Conservation (phyloP, 176 grass and related monocot species). For the Tillandsia leiboldiana region DNA sequence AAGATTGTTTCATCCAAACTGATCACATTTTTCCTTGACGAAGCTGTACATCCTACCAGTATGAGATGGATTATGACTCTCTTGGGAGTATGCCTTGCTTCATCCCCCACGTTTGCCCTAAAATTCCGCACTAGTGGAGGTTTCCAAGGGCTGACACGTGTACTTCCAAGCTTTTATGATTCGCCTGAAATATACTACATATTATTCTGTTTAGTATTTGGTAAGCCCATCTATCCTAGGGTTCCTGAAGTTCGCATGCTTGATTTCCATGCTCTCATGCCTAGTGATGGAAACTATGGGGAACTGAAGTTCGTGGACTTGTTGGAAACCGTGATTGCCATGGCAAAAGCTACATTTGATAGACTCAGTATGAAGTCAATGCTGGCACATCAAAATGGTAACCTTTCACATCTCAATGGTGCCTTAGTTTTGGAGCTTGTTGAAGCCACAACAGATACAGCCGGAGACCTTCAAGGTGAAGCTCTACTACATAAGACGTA, state of each 20-base stretch:
- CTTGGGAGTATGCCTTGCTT: constrained; percentile 87
- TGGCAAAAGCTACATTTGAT: constrained; percentile 94
- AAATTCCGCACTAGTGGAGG: constrained; percentile 72
- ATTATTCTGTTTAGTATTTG: constrained; percentile 93
- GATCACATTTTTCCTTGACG: constrained; percentile 91
- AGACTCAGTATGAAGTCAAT: constrained; percentile 76
- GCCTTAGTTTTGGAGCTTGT: constrained; percentile 75
- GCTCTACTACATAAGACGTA: constrained; percentile 98
- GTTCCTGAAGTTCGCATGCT: constrained; percentile 98
- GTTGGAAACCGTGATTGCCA: constrained; percentile 79
- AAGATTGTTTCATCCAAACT: constrained; percentile 97
- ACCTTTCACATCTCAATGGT: constrained; percentile 78
- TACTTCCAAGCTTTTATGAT: constrained; percentile 89
- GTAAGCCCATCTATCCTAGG: constrained; percentile 86
- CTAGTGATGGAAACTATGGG: constrained; percentile 91
- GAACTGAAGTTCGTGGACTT: constrained; percentile 95
- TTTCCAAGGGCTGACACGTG: constrained; percentile 73
- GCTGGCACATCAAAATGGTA: constrained; percentile 87
- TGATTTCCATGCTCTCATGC: constrained; percentile 95
- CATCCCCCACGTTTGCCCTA: constrained; percentile 71
- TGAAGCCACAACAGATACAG: constrained; percentile 57
- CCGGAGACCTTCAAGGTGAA: constrained; percentile 91
- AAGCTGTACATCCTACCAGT: constrained; percentile 93
- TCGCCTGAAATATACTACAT: constrained; percentile 99
- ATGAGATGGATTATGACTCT: constrained; percentile 99